These are phyloP conservation scores for Aspergillus bridgeri DNA, from an alignment of 495 filamentous ascomycete genomes.

Conservation along the genomic window DNA sequence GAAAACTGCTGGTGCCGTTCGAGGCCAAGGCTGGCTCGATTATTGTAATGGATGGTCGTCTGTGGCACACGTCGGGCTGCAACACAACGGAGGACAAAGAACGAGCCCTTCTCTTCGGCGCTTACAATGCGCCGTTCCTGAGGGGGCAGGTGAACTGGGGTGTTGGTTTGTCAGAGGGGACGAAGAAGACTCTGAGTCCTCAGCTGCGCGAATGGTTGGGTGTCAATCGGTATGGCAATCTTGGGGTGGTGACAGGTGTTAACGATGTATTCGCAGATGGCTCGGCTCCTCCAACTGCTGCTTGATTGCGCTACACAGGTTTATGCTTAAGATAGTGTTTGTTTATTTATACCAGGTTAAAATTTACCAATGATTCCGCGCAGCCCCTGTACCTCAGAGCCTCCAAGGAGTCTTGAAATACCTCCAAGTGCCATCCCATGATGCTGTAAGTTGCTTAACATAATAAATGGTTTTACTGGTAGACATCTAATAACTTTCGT, in stretches of 20 bases:
- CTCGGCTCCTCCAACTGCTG: not conserved
- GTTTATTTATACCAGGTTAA: not conserved
- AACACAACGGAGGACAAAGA: conserved; percentile 6
- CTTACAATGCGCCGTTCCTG: not conserved
- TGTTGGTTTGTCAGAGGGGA: conserved; percentile 3
- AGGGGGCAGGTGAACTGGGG: conserved; percentile 5
- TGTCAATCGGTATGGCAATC: conserved; percentile 1
- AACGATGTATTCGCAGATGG: not conserved
- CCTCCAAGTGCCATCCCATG: no score
- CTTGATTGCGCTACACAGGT: not conserved
- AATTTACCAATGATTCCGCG: not conserved
- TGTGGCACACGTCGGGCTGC: conserved; percentile 3
- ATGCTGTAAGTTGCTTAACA: no score
- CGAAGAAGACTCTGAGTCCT: conserved; percentile 2
- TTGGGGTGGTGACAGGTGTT: conserved; percentile 3
- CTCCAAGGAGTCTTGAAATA: no score
- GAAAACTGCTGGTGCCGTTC: conserved; percentile 1
- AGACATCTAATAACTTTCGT: no score
- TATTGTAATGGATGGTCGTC: conserved; percentile 3
- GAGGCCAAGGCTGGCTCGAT: conserved; percentile 6
- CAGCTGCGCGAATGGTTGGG: conserved; percentile 1
- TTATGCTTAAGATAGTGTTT: not conserved
- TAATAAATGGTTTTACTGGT: no score
- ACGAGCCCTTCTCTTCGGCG: conserved; percentile 1
- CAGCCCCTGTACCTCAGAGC: no score